Percentiles rank a stretch among this genome's conserved stretches.
Conservation (phyloP, 2,329 filamentous ascomycete genomes). For the Elsinoe ampelina region DNA sequence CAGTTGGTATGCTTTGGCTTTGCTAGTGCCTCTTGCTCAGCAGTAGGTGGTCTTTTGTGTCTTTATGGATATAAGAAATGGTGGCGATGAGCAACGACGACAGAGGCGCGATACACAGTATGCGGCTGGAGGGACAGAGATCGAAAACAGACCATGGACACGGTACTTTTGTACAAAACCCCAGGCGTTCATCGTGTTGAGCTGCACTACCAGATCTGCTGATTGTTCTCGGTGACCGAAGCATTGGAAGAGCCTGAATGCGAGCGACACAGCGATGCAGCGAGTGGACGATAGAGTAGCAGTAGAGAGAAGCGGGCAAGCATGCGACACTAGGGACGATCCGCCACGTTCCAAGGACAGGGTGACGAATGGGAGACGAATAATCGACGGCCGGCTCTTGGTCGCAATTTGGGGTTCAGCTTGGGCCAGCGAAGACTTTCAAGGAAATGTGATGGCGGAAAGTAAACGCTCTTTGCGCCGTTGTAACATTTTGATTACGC, state of each 20-base stretch:
- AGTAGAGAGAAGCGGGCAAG: background rate
- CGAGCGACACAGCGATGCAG: background rate
- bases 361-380: background rate
- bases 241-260: background rate
- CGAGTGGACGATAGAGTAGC: background rate
- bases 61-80: background rate
- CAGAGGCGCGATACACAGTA: constrained; percentile 3
- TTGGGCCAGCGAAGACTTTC: background rate
- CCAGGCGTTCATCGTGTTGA: constrained; percentile 11
- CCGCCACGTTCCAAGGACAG: background rate
- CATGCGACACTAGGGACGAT: constrained; percentile 3
- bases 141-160: background rate
- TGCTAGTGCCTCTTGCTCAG: background rate
- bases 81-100: constrained; percentile 1
- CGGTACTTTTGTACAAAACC: constrained; percentile 3
- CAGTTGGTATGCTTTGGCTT: background rate
- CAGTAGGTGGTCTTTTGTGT: background rate
- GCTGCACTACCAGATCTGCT: constrained; percentile 7
- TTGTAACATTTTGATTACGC: constrained; percentile 11
- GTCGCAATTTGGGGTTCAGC: constrained; percentile 9
- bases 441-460: background rate
- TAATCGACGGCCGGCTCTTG: background rate
- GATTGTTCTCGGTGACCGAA: constrained; percentile 13
- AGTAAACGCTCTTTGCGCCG: background rate
- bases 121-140: background rate